Evolutionary conservation across 805 yeast species (phyloP).

Genomic region (Starmerella apis): DNA sequence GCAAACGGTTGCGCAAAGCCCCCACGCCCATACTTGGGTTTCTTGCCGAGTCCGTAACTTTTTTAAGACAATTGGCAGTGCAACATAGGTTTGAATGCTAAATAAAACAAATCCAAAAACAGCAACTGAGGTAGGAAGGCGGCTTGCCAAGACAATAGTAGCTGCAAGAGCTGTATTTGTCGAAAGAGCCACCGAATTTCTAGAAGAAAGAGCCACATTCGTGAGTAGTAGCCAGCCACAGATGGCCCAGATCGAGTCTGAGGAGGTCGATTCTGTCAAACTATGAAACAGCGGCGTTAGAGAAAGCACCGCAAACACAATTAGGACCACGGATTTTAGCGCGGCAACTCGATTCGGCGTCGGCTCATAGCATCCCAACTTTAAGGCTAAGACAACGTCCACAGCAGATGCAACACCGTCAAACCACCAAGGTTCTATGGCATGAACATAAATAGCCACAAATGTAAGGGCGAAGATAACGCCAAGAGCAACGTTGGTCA

Average conservation of each 20-base stretch:
- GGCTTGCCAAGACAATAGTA: conserved; percentile 82
- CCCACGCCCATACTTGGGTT: conserved; percentile 24
- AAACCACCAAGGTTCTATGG: conserved; percentile 29
- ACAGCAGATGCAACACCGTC: conserved; percentile 22
- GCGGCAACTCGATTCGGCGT: conserved; percentile 25
- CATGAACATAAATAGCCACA: conserved; percentile 37
- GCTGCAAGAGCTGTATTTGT: conserved; percentile 77
- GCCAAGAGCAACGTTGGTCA: conserved; percentile 54
- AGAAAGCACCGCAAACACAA: conserved; percentile 59
- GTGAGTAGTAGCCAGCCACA: conserved; percentile 66
- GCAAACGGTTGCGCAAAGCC: conserved; percentile 24
- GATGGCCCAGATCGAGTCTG: conserved; percentile 92
- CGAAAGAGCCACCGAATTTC: conserved; percentile 51
- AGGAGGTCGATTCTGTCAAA: conserved; percentile 74
- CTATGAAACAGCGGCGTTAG: conserved; percentile 86
- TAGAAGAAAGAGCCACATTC: conserved; percentile 63
- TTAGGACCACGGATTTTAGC: conserved; percentile 56
- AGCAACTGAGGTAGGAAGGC: conserved; percentile 58
- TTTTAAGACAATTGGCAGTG: conserved; percentile 60
- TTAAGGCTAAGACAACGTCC: conserved; percentile 22
- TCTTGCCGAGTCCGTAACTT: conserved; percentile 40
- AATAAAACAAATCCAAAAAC: conserved; percentile 78
- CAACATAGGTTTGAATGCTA: conserved; percentile 57
- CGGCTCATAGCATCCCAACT: conserved; percentile 24
- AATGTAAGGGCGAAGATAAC: conserved; percentile 60